Evolutionary conservation across 1,139 yeast genomes (phyloP), one percentile per base, ranked within the genome.

Genomic region (Wickerhamomyces sp.): DNA sequence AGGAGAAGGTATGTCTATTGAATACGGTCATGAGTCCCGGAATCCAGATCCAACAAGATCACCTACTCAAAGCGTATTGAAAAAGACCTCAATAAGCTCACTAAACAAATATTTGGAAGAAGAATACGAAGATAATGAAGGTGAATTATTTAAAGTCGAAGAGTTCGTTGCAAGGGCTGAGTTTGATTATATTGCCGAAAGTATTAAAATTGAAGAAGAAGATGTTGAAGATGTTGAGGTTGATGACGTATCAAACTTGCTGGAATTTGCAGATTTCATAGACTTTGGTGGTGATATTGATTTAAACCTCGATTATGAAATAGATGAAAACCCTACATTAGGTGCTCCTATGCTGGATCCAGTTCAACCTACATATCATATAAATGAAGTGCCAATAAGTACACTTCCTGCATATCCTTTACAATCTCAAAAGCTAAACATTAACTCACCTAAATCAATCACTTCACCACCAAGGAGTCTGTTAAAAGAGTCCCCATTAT

Each of bases 241-340:
- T 21, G 55, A 54, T 3, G 67, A 64, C 24, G 56, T 64, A 43
- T 55, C 63, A 1, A 67, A 64, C 33, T 60, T 66, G 19, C 67
- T 72, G 64, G 89, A 81, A 50, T 77, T 82, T 49, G 75, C 82
- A 32, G 82, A 79, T 45, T 75, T 76, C 54, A 77, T 83, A 37
- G 79, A 81, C 55, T 77, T 81, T 51, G 88, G 73, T 18, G 73
- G 64, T 28, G 71, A 62, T 18, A 40, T 65, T 18, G 61, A 60
- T 30, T 35, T 62, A 20, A 60, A 58, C 25, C 42, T 54, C 17
- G 48, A 52, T 35, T 29, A 8, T 41, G 8, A 37, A 14, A 17
- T 29, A 10, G 12, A 16, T 5, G 33, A n/a, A 20, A 15, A 18
- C 17, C 16, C 34, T 5, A 13, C 27, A 24, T 12, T 15, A 27